Evolutionary conservation across 768 basidiomycete genomes (phyloP).

Genomic region (Gelatoporia subvermispora): DNA sequence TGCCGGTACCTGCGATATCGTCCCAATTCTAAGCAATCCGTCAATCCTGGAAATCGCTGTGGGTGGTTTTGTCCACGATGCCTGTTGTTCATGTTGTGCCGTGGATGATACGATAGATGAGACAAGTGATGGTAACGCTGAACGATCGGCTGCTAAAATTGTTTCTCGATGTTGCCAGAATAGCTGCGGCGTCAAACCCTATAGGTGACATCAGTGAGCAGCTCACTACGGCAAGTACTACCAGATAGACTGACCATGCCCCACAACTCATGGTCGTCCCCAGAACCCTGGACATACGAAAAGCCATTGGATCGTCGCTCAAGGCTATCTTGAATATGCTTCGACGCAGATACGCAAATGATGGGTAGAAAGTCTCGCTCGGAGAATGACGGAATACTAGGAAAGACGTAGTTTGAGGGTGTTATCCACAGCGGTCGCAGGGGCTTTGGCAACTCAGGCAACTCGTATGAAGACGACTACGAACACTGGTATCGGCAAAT

Average conservation of each 20-base stretch:
- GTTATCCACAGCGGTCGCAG: slow-evolving; percentile 89
- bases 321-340: slow-evolving; percentile 52
- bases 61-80: slow-evolving; percentile 12
- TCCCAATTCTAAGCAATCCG: slow-evolving; percentile 39
- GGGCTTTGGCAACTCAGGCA: slow-evolving; percentile 57
- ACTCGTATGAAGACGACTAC: slow-evolving; percentile 66
- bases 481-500: not conserved
- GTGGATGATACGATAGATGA: slow-evolving; percentile 13
- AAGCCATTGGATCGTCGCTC: slow-evolving; percentile 67
- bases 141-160: slow-evolving; percentile 44
- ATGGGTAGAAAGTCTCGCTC: slow-evolving; percentile 54
- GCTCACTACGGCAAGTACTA: not conserved
- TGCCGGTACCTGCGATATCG: slow-evolving; percentile 25
- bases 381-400: slow-evolving; percentile 29
- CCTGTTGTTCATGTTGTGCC: not conserved
- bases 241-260: slow-evolving; percentile 47
- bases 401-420: slow-evolving; percentile 54
- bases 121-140: slow-evolving; percentile 47
- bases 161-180: slow-evolving; percentile 60
- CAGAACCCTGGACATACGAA: slow-evolving; percentile 88
- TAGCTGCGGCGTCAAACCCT: slow-evolving; percentile 71
- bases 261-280: slow-evolving; percentile 94
- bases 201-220: not conserved
- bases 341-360: slow-evolving; percentile 84
- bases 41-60: slow-evolving; percentile 32